phyloP scores from a whole-genome alignment of 2,329 filamentous ascomycete species.

The Dendryphion nanum region DNA sequence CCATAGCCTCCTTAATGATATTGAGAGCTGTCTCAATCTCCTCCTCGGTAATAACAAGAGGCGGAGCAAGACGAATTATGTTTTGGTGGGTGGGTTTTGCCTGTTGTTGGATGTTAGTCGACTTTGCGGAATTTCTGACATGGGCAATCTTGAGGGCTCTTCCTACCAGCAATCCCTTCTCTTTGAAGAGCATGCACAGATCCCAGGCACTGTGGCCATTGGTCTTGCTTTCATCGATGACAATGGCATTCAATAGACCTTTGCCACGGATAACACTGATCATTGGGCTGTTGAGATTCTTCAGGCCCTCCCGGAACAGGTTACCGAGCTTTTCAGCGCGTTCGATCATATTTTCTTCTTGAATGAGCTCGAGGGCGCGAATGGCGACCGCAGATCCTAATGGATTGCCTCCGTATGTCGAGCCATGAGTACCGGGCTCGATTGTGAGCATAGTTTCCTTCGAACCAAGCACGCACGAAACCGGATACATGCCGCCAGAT shows the following conservation, averaged over 20 bases:
- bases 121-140: neutral
- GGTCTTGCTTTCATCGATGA: constrained; percentile 88
- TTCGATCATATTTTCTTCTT: constrained; percentile 85
- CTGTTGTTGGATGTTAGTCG: constrained; percentile 48
- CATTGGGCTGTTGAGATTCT: constrained; percentile 73
- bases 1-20: constrained; percentile 79
- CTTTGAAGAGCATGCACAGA: constrained; percentile 90
- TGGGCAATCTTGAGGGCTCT: constrained; percentile 37
- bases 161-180: constrained; percentile 86
- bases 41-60: constrained; percentile 86
- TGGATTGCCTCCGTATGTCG: constrained; percentile 97
- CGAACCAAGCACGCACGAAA: constrained; percentile 83
- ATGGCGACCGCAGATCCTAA: constrained; percentile 94
- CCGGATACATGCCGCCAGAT: constrained; percentile 98
- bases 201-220: constrained; percentile 92
- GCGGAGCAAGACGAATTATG: constrained; percentile 97
- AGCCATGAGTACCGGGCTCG: constrained; percentile 95
- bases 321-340: constrained; percentile 78
- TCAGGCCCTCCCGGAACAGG: constrained; percentile 76
- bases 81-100: constrained; percentile 98
- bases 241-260: constrained; percentile 90
- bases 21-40: constrained; percentile 74
- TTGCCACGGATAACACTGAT: constrained; percentile 85
- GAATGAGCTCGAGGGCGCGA: constrained; percentile 86
- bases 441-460: constrained; percentile 94